Percentiles rank a stretch among this genome's conserved stretches.
Conservation (phyloP, 1,284 basidiomycete genomes). For the Boletus holoroseus region DNA sequence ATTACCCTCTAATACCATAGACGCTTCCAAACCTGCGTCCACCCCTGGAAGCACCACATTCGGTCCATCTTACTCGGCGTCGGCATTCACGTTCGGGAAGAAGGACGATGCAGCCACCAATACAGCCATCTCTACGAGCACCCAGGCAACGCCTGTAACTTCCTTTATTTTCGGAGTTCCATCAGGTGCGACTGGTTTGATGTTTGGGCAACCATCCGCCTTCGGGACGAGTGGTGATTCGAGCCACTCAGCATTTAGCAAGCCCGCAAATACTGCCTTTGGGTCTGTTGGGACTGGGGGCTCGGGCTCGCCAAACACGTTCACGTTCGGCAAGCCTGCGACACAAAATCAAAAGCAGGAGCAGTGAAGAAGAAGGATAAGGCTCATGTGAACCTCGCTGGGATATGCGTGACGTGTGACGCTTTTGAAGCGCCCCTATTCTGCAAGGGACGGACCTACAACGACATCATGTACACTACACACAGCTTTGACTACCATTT, state of each 20-base stretch:
- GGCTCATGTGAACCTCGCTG: not conserved
- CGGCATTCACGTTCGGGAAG: conserved; percentile 24
- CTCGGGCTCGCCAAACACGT: conserved; percentile 14
- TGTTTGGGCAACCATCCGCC: conserved; percentile 15
- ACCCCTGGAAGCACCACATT: conserved; percentile 9
- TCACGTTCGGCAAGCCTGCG: conserved; percentile 26
- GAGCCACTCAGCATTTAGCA: conserved; percentile 21
- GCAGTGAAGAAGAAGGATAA: conserved; percentile 15
- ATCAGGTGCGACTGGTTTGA: conserved; percentile 4
- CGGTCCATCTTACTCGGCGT: conserved; percentile 5
- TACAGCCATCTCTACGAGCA: conserved; percentile 5
- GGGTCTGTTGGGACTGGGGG: conserved; percentile 28
- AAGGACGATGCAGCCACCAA: conserved; percentile 18
- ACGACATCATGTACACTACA: conserved; percentile 21
- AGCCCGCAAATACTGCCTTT: conserved; percentile 29
- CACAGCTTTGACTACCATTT: conserved; percentile 2
- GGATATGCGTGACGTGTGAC: not conserved
- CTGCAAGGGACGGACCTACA: not conserved
- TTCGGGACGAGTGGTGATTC: conserved; percentile 6
- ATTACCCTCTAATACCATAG: not conserved
- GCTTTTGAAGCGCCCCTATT: not conserved
- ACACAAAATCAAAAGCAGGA: conserved; percentile 34
- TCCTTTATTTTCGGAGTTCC: conserved; percentile 22
- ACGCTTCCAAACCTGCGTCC: not conserved
- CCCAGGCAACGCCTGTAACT: conserved; percentile 13